These are phyloP conservation scores for Serendipita sp. DNA, from an alignment of 1,284 basidiomycete genomes.

Conservation along the genomic window DNA sequence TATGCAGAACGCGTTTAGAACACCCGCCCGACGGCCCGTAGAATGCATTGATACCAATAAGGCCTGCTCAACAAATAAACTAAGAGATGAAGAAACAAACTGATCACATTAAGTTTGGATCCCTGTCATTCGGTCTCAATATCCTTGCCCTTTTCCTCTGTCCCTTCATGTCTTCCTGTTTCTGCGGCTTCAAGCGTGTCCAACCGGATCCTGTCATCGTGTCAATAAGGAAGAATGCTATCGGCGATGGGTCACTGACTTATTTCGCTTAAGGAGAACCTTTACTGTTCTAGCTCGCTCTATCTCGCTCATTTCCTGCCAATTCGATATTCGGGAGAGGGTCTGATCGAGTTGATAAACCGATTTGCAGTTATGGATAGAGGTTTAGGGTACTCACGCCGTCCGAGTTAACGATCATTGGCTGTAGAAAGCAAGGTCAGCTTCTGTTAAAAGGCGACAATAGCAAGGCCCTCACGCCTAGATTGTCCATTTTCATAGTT, in stretches of 20 bases:
- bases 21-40: too few species aligned
- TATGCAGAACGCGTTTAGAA: too few species aligned
- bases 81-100: too few species aligned
- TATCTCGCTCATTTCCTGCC: slow-evolving; percentile 1
- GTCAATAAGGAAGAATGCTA: not conserved
- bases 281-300: not conserved
- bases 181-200: not conserved
- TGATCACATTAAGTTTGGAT: too few species aligned
- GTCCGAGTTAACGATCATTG: slow-evolving; percentile 5
- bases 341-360: not conserved
- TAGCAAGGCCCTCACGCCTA: not conserved
- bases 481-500: not conserved
- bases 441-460: too few species aligned
- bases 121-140: too few species aligned
- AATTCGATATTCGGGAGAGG: not conserved
- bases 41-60: too few species aligned
- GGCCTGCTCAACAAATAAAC: too few species aligned
- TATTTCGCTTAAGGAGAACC: not conserved
- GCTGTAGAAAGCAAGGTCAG: not conserved
- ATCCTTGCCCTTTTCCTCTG: too few species aligned
- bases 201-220: not conserved
- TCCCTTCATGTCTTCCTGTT: too few species aligned
- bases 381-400: not conserved
- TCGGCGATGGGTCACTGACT: not conserved
- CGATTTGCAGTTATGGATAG: not conserved